A percentile compares a stretch with the other conserved stretches of the same genome.
Evolutionary conservation across 805 yeast genomes (phyloP).

Genomic region (Vanderwaltozyma verrucispora): DNA sequence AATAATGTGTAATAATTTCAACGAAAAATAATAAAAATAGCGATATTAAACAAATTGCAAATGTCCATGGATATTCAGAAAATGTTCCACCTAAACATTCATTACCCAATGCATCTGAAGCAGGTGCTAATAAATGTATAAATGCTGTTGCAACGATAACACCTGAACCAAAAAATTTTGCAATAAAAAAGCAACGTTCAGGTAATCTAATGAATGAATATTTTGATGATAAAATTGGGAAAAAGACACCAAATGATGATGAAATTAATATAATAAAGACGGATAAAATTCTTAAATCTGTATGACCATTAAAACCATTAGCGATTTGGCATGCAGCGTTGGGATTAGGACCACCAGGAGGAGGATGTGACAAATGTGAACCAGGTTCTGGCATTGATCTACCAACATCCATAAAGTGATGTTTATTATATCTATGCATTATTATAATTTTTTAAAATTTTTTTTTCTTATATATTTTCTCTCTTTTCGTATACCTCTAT

Average conservation of each 20-base stretch:
- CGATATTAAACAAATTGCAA: conserved; percentile 42
- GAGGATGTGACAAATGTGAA: no score
- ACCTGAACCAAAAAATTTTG: conserved; percentile 76
- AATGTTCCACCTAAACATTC: conserved; percentile 57
- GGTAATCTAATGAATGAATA: conserved; percentile 53
- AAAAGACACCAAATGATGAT: conserved; percentile 47
- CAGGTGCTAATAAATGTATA: conserved; percentile 64
- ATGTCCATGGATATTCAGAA: conserved; percentile 44
- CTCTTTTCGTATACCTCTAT: no score
- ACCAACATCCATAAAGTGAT: no score
- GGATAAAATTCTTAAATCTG: conserved; percentile 41
- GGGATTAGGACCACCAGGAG: neutral
- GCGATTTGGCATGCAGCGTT: conserved; percentile 27
- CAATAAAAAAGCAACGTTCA: conserved; percentile 50
- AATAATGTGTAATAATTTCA: conserved; percentile 40
- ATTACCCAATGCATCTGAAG: conserved; percentile 42
- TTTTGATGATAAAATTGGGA: conserved; percentile 51
- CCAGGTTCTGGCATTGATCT: no score
- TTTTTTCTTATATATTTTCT: no score
- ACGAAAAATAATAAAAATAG: conserved; percentile 37
- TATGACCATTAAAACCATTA: conserved; percentile 36
- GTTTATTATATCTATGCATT: no score
- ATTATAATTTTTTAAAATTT: no score
- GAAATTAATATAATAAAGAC: conserved; percentile 50
- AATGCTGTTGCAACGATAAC: conserved; percentile 77